Conservation (phyloP, 2,329 filamentous ascomycete genomes). For the Metarhizium anisopliae region DNA sequence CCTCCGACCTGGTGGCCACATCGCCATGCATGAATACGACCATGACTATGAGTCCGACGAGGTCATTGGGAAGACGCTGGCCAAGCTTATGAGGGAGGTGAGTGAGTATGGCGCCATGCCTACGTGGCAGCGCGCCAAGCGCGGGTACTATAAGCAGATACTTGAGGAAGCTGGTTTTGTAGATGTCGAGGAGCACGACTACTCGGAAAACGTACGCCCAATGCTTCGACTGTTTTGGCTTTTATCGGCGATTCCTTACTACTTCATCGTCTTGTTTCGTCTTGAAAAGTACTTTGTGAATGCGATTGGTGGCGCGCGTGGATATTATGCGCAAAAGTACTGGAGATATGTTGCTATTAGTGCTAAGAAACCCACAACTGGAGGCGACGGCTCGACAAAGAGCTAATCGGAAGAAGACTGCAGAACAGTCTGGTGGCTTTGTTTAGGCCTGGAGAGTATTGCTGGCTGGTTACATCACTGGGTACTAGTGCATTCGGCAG, state of each 20-base stretch:
- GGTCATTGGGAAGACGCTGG: constrained; percentile 16
- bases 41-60: constrained; percentile 23
- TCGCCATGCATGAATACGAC: constrained; percentile 39
- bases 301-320: constrained; percentile 5
- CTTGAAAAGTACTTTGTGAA: constrained; percentile 39
- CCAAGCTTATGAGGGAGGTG: constrained; percentile 24
- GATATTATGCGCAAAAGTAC: constrained; percentile 8
- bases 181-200: constrained; percentile 33
- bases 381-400: not conserved
- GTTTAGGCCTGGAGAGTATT: no score
- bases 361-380: constrained; percentile 6
- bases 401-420: not conserved
- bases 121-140: constrained; percentile 27
- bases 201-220: constrained; percentile 36
- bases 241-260: constrained; percentile 35
- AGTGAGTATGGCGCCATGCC: constrained; percentile 37
- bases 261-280: constrained; percentile 31
- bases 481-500: no score
- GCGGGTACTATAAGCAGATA: constrained; percentile 30
- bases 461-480: no score
- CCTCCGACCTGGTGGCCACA: constrained; percentile 35
- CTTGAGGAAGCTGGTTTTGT: constrained; percentile 35
- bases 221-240: constrained; percentile 39
- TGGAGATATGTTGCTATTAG: constrained; percentile 11
- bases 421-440: no score